Conservation (phyloP, 306 rosid species). For the Citrullus amarus region DNA sequence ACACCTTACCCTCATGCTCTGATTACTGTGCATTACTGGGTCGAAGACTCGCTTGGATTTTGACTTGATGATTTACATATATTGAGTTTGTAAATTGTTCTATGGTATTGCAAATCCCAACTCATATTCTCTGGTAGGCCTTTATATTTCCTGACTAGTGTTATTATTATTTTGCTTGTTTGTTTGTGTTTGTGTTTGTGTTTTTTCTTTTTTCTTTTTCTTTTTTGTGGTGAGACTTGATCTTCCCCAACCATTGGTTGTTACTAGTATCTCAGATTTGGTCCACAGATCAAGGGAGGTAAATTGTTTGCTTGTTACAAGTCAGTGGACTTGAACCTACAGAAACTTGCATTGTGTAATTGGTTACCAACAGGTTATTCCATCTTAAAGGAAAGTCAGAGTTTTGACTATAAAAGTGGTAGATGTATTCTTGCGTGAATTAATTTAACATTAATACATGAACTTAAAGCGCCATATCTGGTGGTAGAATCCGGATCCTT, state of each 20-base stretch:
- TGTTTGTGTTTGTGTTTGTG: too few species aligned
- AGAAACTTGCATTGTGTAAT: background rate
- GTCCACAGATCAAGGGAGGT: background rate
- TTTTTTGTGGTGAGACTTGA: background rate
- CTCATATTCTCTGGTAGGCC: background rate
- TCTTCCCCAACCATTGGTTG: background rate
- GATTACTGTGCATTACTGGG: background rate
- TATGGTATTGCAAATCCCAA: background rate
- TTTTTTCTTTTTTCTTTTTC: too few species aligned
- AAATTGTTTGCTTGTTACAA: background rate
- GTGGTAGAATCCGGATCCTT: background rate
- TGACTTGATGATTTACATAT: background rate
- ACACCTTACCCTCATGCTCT: background rate
- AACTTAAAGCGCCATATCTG: background rate
- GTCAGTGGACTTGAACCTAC: background rate
- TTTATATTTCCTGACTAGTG: background rate
- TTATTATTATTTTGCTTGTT: too few species aligned
- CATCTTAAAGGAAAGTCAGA: background rate
- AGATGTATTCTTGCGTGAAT: background rate
- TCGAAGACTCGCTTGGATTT: background rate
- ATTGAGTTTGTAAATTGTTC: background rate
- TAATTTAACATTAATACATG: background rate
- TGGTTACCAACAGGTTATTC: background rate
- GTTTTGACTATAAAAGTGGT: background rate
- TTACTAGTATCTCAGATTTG: background rate